phyloP scores from a whole-genome alignment of 2,329 filamentous ascomycete species.

The Fusarium sp. region DNA sequence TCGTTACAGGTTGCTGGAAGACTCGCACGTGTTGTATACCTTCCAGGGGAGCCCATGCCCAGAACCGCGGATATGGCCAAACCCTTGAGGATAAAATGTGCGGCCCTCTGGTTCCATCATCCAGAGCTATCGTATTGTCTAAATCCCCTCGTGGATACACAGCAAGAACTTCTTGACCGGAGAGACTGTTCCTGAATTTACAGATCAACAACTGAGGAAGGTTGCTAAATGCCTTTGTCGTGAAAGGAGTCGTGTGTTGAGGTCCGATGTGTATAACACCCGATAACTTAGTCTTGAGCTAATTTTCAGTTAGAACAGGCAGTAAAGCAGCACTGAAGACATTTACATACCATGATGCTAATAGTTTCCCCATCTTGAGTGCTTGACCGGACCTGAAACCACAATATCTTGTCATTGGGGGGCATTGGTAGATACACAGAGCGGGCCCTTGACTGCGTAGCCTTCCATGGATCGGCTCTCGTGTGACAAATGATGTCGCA shows the following conservation, averaged over 20 bases:
- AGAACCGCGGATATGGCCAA: background rate
- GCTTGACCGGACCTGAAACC: background rate
- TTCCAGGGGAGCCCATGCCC: conserved; percentile 7
- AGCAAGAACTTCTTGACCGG: background rate
- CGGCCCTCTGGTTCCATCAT: background rate
- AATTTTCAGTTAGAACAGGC: too few relatives aligned
- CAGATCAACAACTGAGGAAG: background rate
- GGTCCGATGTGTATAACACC: conserved; percentile 6
- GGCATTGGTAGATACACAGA: background rate
- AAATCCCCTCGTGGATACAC: background rate
- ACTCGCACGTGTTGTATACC: background rate
- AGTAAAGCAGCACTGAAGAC: background rate
- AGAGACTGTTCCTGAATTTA: rapidly evolving
- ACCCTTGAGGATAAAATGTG: background rate
- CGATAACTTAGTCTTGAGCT: conserved; percentile 9
- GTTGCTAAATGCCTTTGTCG: background rate
- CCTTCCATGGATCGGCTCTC: too few relatives aligned
- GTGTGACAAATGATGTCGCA: background rate
- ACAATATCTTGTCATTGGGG: background rate
- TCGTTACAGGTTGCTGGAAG: rapidly evolving
- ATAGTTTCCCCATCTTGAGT: rapidly evolving
- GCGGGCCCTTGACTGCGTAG: background rate
- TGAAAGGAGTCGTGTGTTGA: background rate
- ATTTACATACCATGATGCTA: background rate
- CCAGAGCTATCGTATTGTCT: background rate